Evolutionary conservation across 2,329 filamentous ascomycete species (phyloP), one percentile per base, ranked within the genome.

Genomic region (Diaporthe vaccinii): DNA sequence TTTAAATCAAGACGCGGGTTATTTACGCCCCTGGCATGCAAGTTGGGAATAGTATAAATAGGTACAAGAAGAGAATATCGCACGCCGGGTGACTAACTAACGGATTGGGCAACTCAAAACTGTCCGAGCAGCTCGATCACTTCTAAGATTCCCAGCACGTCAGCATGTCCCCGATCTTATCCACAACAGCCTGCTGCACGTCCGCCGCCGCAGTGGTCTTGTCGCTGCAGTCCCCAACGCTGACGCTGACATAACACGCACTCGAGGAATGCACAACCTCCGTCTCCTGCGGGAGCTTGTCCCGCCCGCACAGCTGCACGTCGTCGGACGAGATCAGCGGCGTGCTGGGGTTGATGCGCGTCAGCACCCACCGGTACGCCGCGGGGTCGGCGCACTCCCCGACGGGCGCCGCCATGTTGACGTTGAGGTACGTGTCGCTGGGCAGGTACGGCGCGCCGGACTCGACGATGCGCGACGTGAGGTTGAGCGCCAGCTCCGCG

Each of bases 381-480:
- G 84, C 83, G 0, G 87, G 82, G 36, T 84, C 83, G 20, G 84
- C 86, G 83, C 93, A 94, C 70, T 82, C 81, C 0, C 81, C 85
- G 7, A 84, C 82, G 2, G 90, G 87, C 74, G 85, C 82, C 5
- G 90, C 90, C 79, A 93, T 93, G 83, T 94, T 94, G 78, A 94
- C 91, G 78, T 94, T 94, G 51, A 94, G 86, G 81, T 87, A 93
- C 2, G 90, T 86, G 69, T 88, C 86, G 0, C 84, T 79, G 0
- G 93, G 92, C 4, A 94, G 86, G 79, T 93, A 94, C 0, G 93
- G 93, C 55, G 85, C 85, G 53, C 91, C 91, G 0, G 88, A 86
- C 1, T 82, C 85, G 34, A 93, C 80, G 51, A 94, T 79, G 3
- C 85, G 84, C 69, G 89, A 83, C 7, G 91, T 91, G 5, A 94